These are phyloP conservation scores for Pleurotus tuber-regium DNA, from an alignment of 768 basidiomycete species.

Conservation along the genomic window DNA sequence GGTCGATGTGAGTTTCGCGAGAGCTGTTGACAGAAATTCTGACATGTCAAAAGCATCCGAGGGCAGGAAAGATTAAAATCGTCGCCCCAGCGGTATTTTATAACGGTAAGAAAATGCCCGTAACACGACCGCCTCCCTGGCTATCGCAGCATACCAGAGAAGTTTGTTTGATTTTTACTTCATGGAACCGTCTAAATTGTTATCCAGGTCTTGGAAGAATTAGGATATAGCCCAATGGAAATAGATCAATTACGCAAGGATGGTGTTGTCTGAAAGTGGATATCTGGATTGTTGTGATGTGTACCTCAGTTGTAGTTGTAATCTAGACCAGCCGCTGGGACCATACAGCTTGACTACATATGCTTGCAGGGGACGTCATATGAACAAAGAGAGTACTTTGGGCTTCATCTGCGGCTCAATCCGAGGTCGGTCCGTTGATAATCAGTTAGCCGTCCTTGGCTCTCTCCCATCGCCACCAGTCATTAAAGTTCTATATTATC, in stretches of 20 bases:
- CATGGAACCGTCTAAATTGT: too few species aligned
- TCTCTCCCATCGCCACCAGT: constrained; percentile 8
- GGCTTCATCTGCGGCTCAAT: too few species aligned
- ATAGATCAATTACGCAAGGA: constrained; percentile 12
- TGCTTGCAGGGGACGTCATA: constrained; percentile 9
- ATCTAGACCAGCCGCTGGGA: neutral
- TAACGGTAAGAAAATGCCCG: constrained; percentile 75
- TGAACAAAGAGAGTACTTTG: neutral
- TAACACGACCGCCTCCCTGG: constrained; percentile 81
- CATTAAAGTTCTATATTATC: neutral
- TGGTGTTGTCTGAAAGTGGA: neutral
- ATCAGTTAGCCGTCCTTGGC: constrained; percentile 10
- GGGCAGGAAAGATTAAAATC: constrained; percentile 74
- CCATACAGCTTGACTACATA: too few species aligned
- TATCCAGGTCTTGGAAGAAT: constrained; percentile 43
- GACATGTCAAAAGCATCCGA: constrained; percentile 51
- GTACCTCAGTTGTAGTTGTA: neutral
- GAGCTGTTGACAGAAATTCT: constrained; percentile 22
- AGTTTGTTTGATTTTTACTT: too few species aligned
- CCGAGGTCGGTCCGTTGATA: constrained; percentile 11
- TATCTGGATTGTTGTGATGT: neutral
- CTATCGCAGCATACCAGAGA: constrained; percentile 81
- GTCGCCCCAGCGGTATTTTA: constrained; percentile 81
- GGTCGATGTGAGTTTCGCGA: constrained; percentile 57
- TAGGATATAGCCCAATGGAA: constrained; percentile 19